These are phyloP conservation scores for Rachicladosporium sp. DNA, from an alignment of 2,329 filamentous ascomycete genomes.

Conservation along the genomic window DNA sequence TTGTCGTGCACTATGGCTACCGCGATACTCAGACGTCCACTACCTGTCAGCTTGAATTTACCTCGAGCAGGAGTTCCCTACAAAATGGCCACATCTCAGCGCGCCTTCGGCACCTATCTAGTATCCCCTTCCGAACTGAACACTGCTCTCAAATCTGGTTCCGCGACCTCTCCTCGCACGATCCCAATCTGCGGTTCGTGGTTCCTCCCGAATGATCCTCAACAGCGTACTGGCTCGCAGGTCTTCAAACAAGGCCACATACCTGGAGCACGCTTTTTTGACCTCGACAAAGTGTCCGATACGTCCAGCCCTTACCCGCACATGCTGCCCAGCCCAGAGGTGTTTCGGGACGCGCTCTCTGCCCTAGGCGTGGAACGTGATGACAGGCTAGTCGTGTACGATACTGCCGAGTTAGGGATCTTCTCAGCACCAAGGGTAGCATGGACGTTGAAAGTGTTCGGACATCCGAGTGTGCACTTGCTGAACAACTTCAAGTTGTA, in stretches of 20 bases:
- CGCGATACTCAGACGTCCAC: no score
- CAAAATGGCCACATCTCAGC: conserved; percentile 26
- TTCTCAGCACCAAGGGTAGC: conserved; percentile 88
- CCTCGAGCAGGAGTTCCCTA: no score
- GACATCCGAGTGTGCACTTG: conserved; percentile 76
- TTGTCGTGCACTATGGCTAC: no score
- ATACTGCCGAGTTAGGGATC: conserved; percentile 79
- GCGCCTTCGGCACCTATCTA: conserved; percentile 62
- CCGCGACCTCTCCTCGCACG: conserved; percentile 69
- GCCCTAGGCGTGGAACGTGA: conserved; percentile 75
- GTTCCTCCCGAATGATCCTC: conserved; percentile 84
- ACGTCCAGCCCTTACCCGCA: conserved; percentile 82
- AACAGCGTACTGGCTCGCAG: conserved; percentile 63
- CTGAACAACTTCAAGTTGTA: conserved; percentile 95
- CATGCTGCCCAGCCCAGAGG: conserved; percentile 76
- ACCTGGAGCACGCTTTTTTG: conserved; percentile 86
- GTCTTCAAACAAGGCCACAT: conserved; percentile 75
- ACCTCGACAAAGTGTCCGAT: conserved; percentile 85
- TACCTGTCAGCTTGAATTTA: no score
- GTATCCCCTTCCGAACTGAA: conserved; percentile 74
- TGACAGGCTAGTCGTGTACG: conserved; percentile 88
- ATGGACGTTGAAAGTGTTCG: conserved; percentile 87
- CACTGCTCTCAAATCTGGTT: conserved; percentile 70
- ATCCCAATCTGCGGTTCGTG: conserved; percentile 86
- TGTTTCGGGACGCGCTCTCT: conserved; percentile 80